Base-by-base conservation (phyloP, 768 basidiomycete genomes). In the Macrolepiota fuliginosa region DNA sequence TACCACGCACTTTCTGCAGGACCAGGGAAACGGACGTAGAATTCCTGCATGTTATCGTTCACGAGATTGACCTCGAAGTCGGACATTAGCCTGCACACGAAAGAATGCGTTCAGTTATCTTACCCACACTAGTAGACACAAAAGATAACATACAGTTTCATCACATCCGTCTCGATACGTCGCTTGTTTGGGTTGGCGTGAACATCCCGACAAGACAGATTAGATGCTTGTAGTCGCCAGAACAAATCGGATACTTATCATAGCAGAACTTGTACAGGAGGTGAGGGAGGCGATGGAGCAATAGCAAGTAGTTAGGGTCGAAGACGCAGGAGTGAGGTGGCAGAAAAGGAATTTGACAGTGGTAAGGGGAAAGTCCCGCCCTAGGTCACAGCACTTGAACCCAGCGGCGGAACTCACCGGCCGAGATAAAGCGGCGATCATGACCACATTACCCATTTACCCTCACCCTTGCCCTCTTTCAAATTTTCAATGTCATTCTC, bases 31-130 rank as follows among this genome's bases (percentile, higher is more conserved):
- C 90, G 89, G 67, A 99, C 95, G 69, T 93, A 94, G 81, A 99
- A 98, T 79, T 99, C 97, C 72, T 96, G 92, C 93, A 98, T 97
- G 79, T 83, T 98, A 74, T 97, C 96, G 72, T 98, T 98, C 59
- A 98, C 93, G 69, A 99, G 88, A 42, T 87, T 93, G 62, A 99
- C 97, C 73, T 99, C 93, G 75, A 94, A 97, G 78, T 99, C 97
- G 15, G 94, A 96, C 94, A 98, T 98, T 69, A 98, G 76, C 79
- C 96, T 98, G 73, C 32, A 29, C 54, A 55, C 17, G 55, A 52
- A 56, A 19, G 13, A 37, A 37, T 39, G 35, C n/a, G 64, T 58
- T 24, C 55, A 17, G 56, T 52, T 29, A 40, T 17, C 54, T 39
- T 39, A 22, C 27, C 22, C 25, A 27, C 47, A 47, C 12, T 3